phyloP scores from a whole-genome alignment of 1,284 basidiomycete genomes.

The Afroboletus lepidellus region DNA sequence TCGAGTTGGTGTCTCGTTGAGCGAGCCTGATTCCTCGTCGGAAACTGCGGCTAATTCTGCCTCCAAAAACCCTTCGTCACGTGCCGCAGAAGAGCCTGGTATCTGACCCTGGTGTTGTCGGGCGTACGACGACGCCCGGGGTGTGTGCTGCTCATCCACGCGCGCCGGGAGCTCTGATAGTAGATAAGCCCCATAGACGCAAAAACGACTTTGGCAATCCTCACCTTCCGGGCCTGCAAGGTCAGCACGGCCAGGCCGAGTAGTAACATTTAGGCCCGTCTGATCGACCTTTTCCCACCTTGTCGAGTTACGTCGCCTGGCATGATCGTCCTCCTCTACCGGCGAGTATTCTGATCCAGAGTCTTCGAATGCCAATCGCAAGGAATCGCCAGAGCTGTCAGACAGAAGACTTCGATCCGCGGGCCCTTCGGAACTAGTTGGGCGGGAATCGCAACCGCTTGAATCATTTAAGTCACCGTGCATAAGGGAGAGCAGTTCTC shows the following conservation, averaged over 20 bases:
- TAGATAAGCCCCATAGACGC: conserved; percentile 10
- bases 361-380: conserved; percentile 24
- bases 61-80: conserved; percentile 5
- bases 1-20: neutral
- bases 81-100: neutral
- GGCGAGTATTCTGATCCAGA: conserved; percentile 34
- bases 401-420: conserved; percentile 15
- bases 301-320: conserved; percentile 3
- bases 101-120: conserved; percentile 6
- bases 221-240: neutral
- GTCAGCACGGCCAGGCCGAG: conserved; percentile 7
- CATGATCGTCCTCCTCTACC: conserved; percentile 17
- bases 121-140: conserved; percentile 12
- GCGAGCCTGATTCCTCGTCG: conserved; percentile 14
- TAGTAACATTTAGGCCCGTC: neutral
- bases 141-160: conserved; percentile 22
- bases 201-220: conserved; percentile 20
- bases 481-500: conserved; percentile 19
- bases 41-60: conserved; percentile 13
- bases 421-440: conserved; percentile 16
- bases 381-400: conserved; percentile 21
- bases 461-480: conserved; percentile 11
- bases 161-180: conserved; percentile 8
- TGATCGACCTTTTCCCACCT: conserved; percentile 11
- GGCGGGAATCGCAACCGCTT: conserved; percentile 24